Percentiles rank a stretch among this genome's conserved stretches.
Evolutionary conservation across 176 grass and related monocot genomes (phyloP).

Genomic region (Oryza nivara): DNA sequence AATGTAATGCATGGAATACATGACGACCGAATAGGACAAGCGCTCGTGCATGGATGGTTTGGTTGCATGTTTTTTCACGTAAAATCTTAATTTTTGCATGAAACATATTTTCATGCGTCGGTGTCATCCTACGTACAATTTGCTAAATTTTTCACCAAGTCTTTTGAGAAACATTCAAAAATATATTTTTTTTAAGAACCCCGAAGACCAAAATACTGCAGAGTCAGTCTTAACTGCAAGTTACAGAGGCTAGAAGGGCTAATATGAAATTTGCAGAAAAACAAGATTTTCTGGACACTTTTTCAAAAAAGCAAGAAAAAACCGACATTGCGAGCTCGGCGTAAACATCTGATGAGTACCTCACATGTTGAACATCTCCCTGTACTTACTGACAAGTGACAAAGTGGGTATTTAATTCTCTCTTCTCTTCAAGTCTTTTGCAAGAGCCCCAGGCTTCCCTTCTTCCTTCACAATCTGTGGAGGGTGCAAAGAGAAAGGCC

Average conservation of each 20-base stretch:
- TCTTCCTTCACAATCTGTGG: constrained; percentile 19
- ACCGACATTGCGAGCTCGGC: not conserved
- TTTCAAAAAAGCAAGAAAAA: not conserved
- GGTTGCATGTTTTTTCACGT: not conserved
- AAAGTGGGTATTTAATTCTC: constrained; percentile 35
- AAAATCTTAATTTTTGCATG: not conserved
- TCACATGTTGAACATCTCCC: constrained; percentile 43
- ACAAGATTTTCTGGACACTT: not conserved
- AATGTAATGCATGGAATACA: not conserved
- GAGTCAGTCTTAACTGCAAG: not conserved
- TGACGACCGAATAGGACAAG: not conserved
- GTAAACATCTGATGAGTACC: not conserved
- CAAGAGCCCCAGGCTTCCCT: not conserved
- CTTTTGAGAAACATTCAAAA: not conserved
- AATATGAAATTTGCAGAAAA: constrained; percentile 17
- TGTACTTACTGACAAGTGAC: constrained; percentile 44
- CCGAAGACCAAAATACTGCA: not conserved
- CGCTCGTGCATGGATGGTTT: no score
- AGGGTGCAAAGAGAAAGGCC: constrained; percentile 8
- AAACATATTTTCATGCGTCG: not conserved
- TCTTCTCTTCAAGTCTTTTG: constrained; percentile 13
- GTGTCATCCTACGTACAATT: not conserved
- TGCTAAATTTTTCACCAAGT: not conserved
- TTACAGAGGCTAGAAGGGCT: not conserved
- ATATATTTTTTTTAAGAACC: not conserved